These are phyloP conservation scores for Pseudopediastrum boryanum DNA, from an alignment of 139 green algal genomes.

Conservation along the genomic window DNA sequence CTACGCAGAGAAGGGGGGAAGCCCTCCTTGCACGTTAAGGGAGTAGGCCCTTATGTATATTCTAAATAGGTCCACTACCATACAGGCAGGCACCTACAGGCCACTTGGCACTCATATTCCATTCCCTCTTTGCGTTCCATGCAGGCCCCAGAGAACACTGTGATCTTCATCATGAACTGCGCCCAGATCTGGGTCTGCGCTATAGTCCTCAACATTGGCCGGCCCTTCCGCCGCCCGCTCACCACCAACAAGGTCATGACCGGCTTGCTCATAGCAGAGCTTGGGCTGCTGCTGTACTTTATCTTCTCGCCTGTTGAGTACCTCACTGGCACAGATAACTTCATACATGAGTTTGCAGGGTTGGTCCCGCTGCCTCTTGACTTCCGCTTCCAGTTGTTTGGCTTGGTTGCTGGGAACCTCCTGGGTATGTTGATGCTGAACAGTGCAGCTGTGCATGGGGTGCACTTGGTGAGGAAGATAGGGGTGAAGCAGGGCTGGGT, in stretches of 20 bases:
- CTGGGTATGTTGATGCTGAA: too few relatives aligned
- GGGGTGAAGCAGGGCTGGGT: too few relatives aligned
- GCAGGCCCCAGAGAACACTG: background rate
- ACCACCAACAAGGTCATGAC: background rate
- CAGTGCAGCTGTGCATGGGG: too few relatives aligned
- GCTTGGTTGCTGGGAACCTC: conserved; percentile 10
- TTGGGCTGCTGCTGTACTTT: conserved; percentile 18
- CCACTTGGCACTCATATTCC: too few relatives aligned
- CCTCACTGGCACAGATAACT: background rate
- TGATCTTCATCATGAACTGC: conserved; percentile 5
- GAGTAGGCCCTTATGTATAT: too few relatives aligned
- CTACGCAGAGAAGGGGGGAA: too few relatives aligned
- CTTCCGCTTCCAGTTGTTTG: conserved; percentile 8
- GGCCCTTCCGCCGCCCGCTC: background rate
- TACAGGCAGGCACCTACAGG: too few relatives aligned
- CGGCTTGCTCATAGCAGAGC: background rate
- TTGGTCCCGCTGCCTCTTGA: background rate
- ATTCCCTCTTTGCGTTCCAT: background rate
- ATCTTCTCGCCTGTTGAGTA: conserved; percentile 10
- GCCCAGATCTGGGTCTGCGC: conserved; percentile 1
- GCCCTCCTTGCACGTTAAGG: too few relatives aligned
- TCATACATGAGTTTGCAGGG: conserved; percentile 7
- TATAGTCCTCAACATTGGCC: background rate
- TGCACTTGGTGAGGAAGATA: too few relatives aligned
- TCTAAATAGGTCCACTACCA: too few relatives aligned